Evolutionary conservation across 257 asterid species (phyloP).

Genomic region (Thymus mandschuricus): DNA sequence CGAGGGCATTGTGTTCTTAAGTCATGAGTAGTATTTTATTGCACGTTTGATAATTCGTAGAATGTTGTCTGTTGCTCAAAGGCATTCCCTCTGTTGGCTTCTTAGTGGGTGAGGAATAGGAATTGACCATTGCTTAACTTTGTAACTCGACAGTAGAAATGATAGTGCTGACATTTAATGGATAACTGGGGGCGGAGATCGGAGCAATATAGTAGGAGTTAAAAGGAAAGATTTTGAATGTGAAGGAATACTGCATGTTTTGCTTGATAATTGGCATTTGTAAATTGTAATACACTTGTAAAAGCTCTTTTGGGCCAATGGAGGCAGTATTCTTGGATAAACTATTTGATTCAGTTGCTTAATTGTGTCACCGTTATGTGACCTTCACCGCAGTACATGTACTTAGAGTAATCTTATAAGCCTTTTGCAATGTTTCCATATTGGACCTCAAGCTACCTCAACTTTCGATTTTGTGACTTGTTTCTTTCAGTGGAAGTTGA

Average conservation of each 20-base stretch:
- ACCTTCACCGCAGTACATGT: conserved; percentile 11
- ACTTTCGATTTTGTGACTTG: neutral
- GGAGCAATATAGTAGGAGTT: neutral
- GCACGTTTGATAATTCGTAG: neutral
- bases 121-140: neutral
- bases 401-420: neutral
- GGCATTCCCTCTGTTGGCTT: conserved; percentile 9
- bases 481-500: neutral
- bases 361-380: neutral
- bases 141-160: neutral
- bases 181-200: neutral
- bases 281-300: neutral
- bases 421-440: neutral
- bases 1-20: neutral
- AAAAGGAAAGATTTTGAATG: neutral
- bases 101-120: neutral
- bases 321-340: neutral
- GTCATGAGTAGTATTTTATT: neutral
- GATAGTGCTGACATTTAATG: neutral
- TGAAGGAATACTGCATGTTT: neutral
- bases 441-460: neutral
- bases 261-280: neutral
- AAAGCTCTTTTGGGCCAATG: conserved; percentile 3
- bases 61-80: neutral
- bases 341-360: conserved; percentile 2